Percentiles rank a stretch among this genome's conserved stretches.
These are phyloP conservation scores for Pittosporum tobira DNA, from an alignment of 129 eudicot species.

Conservation along the genomic window DNA sequence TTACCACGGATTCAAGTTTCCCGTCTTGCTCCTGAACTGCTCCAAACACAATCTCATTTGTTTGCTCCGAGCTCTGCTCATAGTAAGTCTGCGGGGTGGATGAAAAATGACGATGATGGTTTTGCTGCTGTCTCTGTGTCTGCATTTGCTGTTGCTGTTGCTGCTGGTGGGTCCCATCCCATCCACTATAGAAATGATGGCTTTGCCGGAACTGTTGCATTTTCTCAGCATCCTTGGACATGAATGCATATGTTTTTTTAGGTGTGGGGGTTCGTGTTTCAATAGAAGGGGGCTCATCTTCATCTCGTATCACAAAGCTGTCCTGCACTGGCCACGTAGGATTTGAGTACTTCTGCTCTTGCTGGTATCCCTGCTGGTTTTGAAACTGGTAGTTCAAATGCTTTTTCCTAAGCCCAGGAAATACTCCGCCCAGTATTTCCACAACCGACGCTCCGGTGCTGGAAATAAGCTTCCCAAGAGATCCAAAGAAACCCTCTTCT, in stretches of 20 bases:
- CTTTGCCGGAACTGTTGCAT: slow-evolving; percentile 87
- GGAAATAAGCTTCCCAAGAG: slow-evolving; percentile 49
- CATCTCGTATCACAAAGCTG: slow-evolving; percentile 70
- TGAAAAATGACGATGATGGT: slow-evolving; percentile 58
- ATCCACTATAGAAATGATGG: slow-evolving; percentile 68
- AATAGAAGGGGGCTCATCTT: slow-evolving; percentile 70
- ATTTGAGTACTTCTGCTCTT: slow-evolving; percentile 32
- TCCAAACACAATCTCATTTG: slow-evolving; percentile 77
- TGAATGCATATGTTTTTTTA: slow-evolving; percentile 72
- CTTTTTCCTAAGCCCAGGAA: slow-evolving; percentile 52
- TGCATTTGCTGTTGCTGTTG: slow-evolving; percentile 25
- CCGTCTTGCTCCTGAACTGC: slow-evolving; percentile 75
- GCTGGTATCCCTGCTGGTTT: slow-evolving; percentile 33
- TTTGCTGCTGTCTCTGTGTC: slow-evolving; percentile 45
- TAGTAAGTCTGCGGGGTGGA: slow-evolving; percentile 62
- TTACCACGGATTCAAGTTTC: slow-evolving; percentile 43
- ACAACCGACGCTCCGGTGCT: slow-evolving; percentile 44
- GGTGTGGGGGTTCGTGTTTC: slow-evolving; percentile 89
- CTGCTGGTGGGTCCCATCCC: slow-evolving; percentile 55
- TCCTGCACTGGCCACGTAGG: slow-evolving; percentile 91
- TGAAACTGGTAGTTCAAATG: slow-evolving; percentile 25
- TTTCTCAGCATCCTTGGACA: slow-evolving; percentile 85
- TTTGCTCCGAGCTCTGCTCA: slow-evolving; percentile 58
- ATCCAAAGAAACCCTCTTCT: slow-evolving; percentile 72
- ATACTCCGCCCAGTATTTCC: slow-evolving; percentile 51